Base-by-base conservation (phyloP, 306 rosid genomes). In the Pyrus communis region DNA sequence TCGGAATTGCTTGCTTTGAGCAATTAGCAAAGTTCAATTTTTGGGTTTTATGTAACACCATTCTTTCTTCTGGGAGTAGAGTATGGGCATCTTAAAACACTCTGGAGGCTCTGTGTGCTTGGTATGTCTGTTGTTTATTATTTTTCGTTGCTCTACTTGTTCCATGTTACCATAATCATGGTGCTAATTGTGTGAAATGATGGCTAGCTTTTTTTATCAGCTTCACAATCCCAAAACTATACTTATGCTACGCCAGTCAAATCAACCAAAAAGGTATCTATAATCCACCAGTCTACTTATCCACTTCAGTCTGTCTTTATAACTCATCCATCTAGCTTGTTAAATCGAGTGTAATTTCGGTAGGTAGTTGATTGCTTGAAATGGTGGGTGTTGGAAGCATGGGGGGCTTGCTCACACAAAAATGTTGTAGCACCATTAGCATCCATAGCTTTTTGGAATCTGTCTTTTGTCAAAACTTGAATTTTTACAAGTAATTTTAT, bases 381-480 rank as follows among this genome's bases (percentile, higher is more conserved):
- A 86, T 83, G 82, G 75, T 22, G 90, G 86, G 33, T 89, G 79
- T 23, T 86, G 67, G 92, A 89, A 74, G 75, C 90, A 76, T 92
- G 97, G 97, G 82, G 75, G 76, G 78, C 89, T 82, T 89, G 97
- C 87, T 83, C 93, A 79, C 97, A 88, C 88, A 92, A 90, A 87
- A 92, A 91, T 85, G 78, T 84, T 64, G 90, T 85, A 40, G 82
- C 84, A 57, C 88, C 82, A 70, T 86, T 87, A 25, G 84, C 71
- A 69, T 77, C 85, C 73, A 80, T 87, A 54, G 86, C 86, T 52
- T 92, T 90, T 82, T 95, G 93, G 97, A 95, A 95, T 82, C 85
- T 92, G 51, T 92, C 97, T 22, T 59, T 91, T 7, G 31, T 83
- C 12, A 92, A 88, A 77, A 90, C 96, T 71, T 88, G 90, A 62